phyloP scores from a whole-genome alignment of 495 filamentous ascomycete genomes.

The Barbatosphaeria neglecta region DNA sequence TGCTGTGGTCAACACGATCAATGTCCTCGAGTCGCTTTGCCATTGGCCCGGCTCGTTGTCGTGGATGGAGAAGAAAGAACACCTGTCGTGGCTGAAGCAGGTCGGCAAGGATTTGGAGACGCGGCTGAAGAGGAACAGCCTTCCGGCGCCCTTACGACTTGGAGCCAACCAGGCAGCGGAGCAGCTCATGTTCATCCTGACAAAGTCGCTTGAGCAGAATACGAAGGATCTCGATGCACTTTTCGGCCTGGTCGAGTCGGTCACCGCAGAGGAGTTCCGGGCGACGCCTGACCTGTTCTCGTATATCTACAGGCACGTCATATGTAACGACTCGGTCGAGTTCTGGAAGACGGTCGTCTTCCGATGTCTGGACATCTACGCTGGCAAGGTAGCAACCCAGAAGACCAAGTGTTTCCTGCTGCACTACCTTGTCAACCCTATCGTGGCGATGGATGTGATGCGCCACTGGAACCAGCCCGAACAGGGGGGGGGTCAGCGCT shows the following conservation, averaged over 20 bases:
- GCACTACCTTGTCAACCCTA: constrained; percentile 86
- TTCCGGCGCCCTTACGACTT: constrained; percentile 65
- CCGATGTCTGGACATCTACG: constrained; percentile 80
- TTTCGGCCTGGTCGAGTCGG: constrained; percentile 71
- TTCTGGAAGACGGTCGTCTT: constrained; percentile 78
- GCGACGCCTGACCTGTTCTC: constrained; percentile 59
- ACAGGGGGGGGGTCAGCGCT: constrained; percentile 48
- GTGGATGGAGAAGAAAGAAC: constrained; percentile 71
- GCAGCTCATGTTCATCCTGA: constrained; percentile 77
- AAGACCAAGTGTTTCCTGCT: constrained; percentile 89
- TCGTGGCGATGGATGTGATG: constrained; percentile 94
- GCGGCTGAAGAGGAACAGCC: constrained; percentile 52
- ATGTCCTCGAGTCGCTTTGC: constrained; percentile 66
- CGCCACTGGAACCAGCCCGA: constrained; percentile 42
- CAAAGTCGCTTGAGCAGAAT: constrained; percentile 60
- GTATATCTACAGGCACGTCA: constrained; percentile 78
- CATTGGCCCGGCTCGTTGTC: constrained; percentile 43
- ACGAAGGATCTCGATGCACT: constrained; percentile 75
- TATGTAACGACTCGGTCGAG: constrained; percentile 74
- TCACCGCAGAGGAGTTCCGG: constrained; percentile 74
- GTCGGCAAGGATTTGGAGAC: constrained; percentile 68
- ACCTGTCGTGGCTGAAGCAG: constrained; percentile 54
- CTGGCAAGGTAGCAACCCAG: constrained; percentile 62
- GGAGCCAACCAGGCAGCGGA: constrained; percentile 80
- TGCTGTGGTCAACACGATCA: constrained; percentile 78